These are phyloP conservation scores for Triadica sebifera DNA, from an alignment of 345 rosid species.

Conservation along the genomic window DNA sequence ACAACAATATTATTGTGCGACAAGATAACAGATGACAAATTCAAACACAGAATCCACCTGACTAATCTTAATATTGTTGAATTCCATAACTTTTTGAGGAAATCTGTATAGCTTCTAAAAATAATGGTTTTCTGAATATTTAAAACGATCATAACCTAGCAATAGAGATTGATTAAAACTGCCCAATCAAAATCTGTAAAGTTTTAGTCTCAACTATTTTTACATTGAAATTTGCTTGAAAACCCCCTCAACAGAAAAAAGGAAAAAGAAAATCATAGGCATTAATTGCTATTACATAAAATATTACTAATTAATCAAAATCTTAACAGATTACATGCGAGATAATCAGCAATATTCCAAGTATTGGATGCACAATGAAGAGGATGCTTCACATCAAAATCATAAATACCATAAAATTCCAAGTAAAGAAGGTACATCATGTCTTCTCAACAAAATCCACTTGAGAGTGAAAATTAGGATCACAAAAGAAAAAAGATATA, in stretches of 20 bases:
- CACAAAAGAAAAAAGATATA: conserved; percentile 12
- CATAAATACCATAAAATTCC: not conserved
- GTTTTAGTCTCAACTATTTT: not conserved
- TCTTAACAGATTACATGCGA: not conserved
- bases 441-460: not conserved
- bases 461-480: no score
- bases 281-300: not conserved
- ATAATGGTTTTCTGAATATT: not conserved
- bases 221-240: not conserved
- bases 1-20: conserved; percentile 4
- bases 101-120: not conserved
- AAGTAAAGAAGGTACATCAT: not conserved
- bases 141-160: not conserved
- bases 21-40: not conserved
- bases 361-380: not conserved
- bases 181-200: not conserved
- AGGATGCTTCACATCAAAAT: not conserved
- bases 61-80: conserved; percentile 88
- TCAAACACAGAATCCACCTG: conserved; percentile 53
- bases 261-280: not conserved
- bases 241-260: not conserved
- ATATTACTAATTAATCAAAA: not conserved
- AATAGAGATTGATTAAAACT: not conserved
- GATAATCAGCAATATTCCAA: not conserved
- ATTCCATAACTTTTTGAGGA: conserved; percentile 63